Evolutionary conservation across 371 early-diverging fungal genomes (phyloP).

Genomic region (Rhizopus stolonifer): DNA sequence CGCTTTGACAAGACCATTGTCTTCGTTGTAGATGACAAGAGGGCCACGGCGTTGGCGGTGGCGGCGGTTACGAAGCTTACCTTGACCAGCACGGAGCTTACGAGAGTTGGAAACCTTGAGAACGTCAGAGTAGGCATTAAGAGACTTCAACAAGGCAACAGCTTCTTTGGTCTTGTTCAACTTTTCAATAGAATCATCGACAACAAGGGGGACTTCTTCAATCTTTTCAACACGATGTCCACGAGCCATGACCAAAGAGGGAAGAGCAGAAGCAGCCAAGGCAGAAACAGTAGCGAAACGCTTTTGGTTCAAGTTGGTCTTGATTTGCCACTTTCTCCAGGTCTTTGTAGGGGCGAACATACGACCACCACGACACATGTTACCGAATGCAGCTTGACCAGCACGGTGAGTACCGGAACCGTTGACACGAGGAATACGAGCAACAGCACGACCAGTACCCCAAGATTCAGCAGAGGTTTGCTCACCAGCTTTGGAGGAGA

Average conservation of each 20-base stretch:
- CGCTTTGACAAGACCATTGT: constrained; percentile 94
- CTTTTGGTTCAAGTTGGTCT: constrained; percentile 98
- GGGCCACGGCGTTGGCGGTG: constrained; percentile 98
- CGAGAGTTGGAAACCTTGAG: constrained; percentile 97
- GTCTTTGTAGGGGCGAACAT: constrained; percentile 99
- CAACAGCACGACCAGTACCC: constrained; percentile 99
- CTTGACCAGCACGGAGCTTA: constrained; percentile 97
- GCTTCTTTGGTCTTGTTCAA: constrained; percentile 97
- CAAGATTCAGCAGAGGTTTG: constrained; percentile 99
- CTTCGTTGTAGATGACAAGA: constrained; percentile 95
- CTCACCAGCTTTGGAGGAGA: constrained; percentile 98
- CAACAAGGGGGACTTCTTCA: constrained; percentile 97
- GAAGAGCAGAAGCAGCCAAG: constrained; percentile 97
- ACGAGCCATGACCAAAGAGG: constrained; percentile 97
- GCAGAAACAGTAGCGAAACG: constrained; percentile 98
- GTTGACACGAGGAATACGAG: constrained; percentile 99
- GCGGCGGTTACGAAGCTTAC: constrained; percentile 99
- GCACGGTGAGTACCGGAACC: constrained; percentile 99
- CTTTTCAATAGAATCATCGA: constrained; percentile 80
- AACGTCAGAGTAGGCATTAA: constrained; percentile 96
- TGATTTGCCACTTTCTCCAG: constrained; percentile 99
- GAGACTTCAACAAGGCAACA: constrained; percentile 86
- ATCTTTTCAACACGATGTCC: constrained; percentile 98
- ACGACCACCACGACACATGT: constrained; percentile 99
- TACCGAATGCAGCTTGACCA: constrained; percentile 99